Evolutionary conservation across 495 filamentous ascomycete genomes (phyloP).

Genomic region (Jackrogersella minutella): DNA sequence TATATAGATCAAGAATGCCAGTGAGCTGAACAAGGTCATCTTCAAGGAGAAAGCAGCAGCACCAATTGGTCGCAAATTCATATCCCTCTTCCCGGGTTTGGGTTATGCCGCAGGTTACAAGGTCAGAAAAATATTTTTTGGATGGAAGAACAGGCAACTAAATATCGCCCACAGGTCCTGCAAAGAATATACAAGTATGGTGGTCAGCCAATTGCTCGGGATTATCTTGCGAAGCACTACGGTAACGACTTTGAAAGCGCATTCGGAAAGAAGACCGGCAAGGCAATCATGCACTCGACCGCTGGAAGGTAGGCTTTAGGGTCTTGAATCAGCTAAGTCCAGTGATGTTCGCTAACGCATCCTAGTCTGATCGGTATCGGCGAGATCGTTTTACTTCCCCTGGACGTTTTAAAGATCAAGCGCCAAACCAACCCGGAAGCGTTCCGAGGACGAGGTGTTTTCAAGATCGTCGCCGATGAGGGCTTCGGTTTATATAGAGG

Average conservation of each 20-base stretch:
- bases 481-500: conserved; percentile 96
- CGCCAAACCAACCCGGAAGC: conserved; percentile 98
- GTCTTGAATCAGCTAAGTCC: neutral
- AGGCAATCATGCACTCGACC: conserved; percentile 97
- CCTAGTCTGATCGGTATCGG: conserved; percentile 90
- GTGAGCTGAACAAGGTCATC: conserved; percentile 84
- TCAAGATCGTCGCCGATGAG: conserved; percentile 90
- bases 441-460: conserved; percentile 90
- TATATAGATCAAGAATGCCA: conserved; percentile 63
- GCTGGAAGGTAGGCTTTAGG: conserved; percentile 75
- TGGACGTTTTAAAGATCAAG: conserved; percentile 99
- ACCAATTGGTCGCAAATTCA: conserved; percentile 75
- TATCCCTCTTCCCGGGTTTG: conserved; percentile 94
- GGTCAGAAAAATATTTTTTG: conserved; percentile 56
- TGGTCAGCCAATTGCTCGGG: conserved; percentile 93
- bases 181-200: conserved; percentile 99
- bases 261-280: conserved; percentile 96
- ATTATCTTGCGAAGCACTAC: conserved; percentile 86
- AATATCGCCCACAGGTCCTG: conserved; percentile 63
- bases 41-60: conserved; percentile 90
- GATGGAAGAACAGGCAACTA: neutral
- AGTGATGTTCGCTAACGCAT: conserved; percentile 23
- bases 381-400: conserved; percentile 91
- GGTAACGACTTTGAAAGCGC: conserved; percentile 81
- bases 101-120: conserved; percentile 99